Conservation (phyloP, 164 flowering plant species). For the Tinospora cordifolia region DNA sequence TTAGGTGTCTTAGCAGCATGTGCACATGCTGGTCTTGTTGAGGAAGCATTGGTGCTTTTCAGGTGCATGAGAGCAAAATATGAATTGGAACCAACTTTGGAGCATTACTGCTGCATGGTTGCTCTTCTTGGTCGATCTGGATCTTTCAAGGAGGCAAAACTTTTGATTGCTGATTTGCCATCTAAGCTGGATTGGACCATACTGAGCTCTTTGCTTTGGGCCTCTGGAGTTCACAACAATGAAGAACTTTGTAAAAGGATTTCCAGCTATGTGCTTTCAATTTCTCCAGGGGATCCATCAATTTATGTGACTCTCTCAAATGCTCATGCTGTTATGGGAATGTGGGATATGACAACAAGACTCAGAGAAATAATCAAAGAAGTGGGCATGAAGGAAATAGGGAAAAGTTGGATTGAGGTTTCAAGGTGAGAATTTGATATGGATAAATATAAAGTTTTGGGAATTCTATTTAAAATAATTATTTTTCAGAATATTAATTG, state of each 20-base stretch:
- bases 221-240: constrained; percentile 23
- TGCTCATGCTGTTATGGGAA: constrained; percentile 19
- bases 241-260: constrained; percentile 14
- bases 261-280: constrained; percentile 11
- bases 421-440: constrained; percentile 5
- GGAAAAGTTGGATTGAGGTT: constrained; percentile 28
- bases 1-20: constrained; percentile 26
- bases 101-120: constrained; percentile 28
- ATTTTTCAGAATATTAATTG: no score
- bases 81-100: constrained; percentile 18
- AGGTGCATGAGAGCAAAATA: constrained; percentile 17
- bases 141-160: constrained; percentile 22
- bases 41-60: constrained; percentile 20
- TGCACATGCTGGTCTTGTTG: constrained; percentile 23
- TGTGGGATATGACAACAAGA: constrained; percentile 19
- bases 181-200: constrained; percentile 20
- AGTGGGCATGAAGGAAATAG: constrained; percentile 19
- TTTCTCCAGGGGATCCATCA: constrained; percentile 15
- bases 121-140: constrained; percentile 29
- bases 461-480: no score
- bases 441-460: no score
- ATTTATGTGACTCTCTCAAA: constrained; percentile 22
- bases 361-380: constrained; percentile 16
- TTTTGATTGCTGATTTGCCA: constrained; percentile 20
- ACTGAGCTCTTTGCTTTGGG: constrained; percentile 24